A percentile compares a stretch with the other conserved stretches of the same genome.
These are phyloP conservation scores for Parastagonospora nodorum DNA, from an alignment of 2,329 filamentous ascomycete genomes.

Conservation along the genomic window DNA sequence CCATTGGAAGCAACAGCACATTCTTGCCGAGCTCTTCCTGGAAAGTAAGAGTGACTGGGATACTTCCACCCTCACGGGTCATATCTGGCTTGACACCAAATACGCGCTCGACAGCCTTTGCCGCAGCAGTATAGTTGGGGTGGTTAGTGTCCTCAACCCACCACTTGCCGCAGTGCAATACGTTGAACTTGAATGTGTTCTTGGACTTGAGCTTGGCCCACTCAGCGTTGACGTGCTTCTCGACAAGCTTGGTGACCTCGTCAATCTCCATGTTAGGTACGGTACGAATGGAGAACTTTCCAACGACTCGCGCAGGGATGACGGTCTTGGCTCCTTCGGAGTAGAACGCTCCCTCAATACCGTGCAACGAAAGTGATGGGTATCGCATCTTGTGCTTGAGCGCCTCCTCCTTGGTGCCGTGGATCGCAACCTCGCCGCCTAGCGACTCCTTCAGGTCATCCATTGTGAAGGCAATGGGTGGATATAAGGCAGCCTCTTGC, in stretches of 20 bases:
- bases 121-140: constrained; percentile 96
- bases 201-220: constrained; percentile 90
- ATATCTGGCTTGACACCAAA: constrained; percentile 94
- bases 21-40: constrained; percentile 99
- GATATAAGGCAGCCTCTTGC: constrained; percentile 88
- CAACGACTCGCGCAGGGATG: constrained; percentile 95
- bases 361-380: constrained; percentile 92
- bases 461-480: constrained; percentile 92
- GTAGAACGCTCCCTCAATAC: constrained; percentile 92
- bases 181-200: constrained; percentile 81
- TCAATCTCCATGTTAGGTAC: constrained; percentile 97
- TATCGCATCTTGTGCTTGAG: constrained; percentile 97
- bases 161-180: constrained; percentile 95
- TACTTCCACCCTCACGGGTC: constrained; percentile 95
- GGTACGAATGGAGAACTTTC: constrained; percentile 98
- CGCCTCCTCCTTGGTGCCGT: constrained; percentile 84
- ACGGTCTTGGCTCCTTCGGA: constrained; percentile 96
- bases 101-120: constrained; percentile 94
- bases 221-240: constrained; percentile 79
- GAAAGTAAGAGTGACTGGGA: constrained; percentile 95
- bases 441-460: constrained; percentile 90
- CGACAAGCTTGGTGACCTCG: constrained; percentile 83
- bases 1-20: constrained; percentile 93
- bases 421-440: constrained; percentile 85
- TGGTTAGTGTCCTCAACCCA: constrained; percentile 98